A percentile compares a stretch with the other conserved stretches of the same genome.
These are phyloP conservation scores for Eimeria necatrix DNA, from an alignment of 169 alveolate species.

Conservation along the genomic window DNA sequence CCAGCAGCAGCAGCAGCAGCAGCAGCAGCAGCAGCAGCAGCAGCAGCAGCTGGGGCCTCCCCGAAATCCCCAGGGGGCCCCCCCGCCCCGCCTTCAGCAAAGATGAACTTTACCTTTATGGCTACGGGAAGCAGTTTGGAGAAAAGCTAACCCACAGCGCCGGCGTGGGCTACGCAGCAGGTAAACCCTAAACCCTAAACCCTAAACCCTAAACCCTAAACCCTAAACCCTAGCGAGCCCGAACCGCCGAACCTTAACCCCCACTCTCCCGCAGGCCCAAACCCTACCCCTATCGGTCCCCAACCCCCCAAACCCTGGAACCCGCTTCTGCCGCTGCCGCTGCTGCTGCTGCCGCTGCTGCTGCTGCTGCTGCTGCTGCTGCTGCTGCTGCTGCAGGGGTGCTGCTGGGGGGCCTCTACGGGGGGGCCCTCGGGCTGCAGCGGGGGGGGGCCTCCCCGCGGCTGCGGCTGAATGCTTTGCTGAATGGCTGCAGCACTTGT, in stretches of 20 bases:
- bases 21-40: background rate
- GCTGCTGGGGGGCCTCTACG: conserved; percentile 91
- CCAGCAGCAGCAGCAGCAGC: background rate
- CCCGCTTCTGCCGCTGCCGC: background rate
- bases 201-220: too few species aligned
- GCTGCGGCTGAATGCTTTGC: conserved; percentile 89
- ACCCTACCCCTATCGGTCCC: too few species aligned
- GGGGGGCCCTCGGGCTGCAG: conserved; percentile 89
- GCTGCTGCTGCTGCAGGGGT: conserved; percentile 84
- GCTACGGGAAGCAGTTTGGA: conserved; percentile 86
- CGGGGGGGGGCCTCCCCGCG: conserved; percentile 92
- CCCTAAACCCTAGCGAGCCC: too few species aligned
- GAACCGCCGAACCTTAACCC: too few species aligned
- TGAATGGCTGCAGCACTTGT: conserved; percentile 88
- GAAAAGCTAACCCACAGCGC: conserved; percentile 85
- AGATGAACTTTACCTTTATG: conserved; percentile 83
- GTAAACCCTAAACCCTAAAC: conserved; percentile 66
- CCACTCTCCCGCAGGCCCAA: too few species aligned
- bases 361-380: conserved; percentile 17
- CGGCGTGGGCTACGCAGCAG: conserved; percentile 85
- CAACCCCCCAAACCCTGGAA: too few species aligned
- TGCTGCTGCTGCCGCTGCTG: background rate
- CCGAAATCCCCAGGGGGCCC: background rate
- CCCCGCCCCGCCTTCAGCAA: conserved; percentile 6
- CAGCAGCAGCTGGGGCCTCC: background rate